Evolutionary conservation across 805 yeast genomes (phyloP).

Genomic region (Kodamaea lidongshanica): DNA sequence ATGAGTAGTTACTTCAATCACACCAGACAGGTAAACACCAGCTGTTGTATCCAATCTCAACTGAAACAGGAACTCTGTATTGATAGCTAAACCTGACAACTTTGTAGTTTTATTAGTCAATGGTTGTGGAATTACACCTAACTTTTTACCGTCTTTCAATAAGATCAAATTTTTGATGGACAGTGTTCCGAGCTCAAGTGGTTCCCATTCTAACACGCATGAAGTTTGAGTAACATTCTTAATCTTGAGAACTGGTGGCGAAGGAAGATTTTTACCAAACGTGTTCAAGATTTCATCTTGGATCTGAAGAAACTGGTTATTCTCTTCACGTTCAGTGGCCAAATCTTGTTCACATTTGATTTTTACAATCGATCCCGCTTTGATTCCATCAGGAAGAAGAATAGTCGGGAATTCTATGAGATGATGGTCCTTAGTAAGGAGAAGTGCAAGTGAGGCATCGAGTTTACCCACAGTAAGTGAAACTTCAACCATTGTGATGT

Average conservation of each 20-base stretch:
- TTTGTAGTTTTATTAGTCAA: conserved; percentile 72
- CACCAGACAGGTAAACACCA: conserved; percentile 71
- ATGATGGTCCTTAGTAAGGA: conserved; percentile 88
- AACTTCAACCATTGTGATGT: conserved; percentile 65
- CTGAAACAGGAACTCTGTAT: conserved; percentile 72
- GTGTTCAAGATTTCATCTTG: conserved; percentile 69
- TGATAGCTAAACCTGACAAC: conserved; percentile 85
- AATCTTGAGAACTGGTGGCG: conserved; percentile 59
- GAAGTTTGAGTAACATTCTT: conserved; percentile 89
- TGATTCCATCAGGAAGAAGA: conserved; percentile 80
- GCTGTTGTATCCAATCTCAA: conserved; percentile 82
- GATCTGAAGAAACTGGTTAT: conserved; percentile 49
- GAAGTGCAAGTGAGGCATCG: conserved; percentile 88
- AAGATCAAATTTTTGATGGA: conserved; percentile 68
- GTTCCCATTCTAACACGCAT: conserved; percentile 93
- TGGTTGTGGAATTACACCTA: conserved; percentile 83
- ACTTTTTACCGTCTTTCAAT: conserved; percentile 65
- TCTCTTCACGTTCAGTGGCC: conserved; percentile 57
- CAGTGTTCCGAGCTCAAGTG: conserved; percentile 76
- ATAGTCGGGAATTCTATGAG: conserved; percentile 96
- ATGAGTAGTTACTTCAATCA: conserved; percentile 71
- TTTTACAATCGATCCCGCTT: conserved; percentile 87
- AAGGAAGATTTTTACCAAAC: conserved; percentile 71
- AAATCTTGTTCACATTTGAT: conserved; percentile 76
- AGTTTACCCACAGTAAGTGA: conserved; percentile 91